Percentiles rank a stretch among this genome's conserved stretches.
phyloP scores from a whole-genome alignment of 768 basidiomycete genomes.

The Kwoniella sp. region DNA sequence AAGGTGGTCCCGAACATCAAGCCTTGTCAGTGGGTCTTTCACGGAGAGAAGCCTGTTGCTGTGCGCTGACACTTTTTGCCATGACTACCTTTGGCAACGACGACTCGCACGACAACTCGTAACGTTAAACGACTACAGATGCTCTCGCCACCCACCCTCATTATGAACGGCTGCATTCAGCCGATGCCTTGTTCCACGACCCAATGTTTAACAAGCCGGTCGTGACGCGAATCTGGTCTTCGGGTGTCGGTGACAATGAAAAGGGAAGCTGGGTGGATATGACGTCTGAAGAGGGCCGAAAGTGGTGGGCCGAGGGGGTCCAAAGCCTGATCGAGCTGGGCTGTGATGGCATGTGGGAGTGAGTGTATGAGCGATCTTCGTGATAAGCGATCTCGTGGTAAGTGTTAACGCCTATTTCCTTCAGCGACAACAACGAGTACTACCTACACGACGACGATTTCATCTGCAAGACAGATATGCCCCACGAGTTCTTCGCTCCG shows the following conservation, averaged over 20 bases:
- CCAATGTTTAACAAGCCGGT: constrained; percentile 36
- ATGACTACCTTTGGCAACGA: not conserved
- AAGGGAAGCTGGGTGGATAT: constrained; percentile 54
- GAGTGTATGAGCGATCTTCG: constrained; percentile 18
- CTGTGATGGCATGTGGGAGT: constrained; percentile 56
- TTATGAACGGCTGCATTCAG: constrained; percentile 36
- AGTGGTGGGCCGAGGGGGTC: constrained; percentile 55
- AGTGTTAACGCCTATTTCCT: too few relatives aligned
- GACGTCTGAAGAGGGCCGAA: constrained; percentile 42
- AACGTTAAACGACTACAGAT: constrained; percentile 26
- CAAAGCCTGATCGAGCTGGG: constrained; percentile 46
- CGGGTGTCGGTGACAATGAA: constrained; percentile 43
- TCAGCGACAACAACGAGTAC: constrained; percentile 56
- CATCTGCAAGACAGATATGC: constrained; percentile 30
- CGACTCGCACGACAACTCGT: not conserved
- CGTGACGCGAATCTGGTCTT: constrained; percentile 49
- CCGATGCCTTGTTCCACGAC: constrained; percentile 50
- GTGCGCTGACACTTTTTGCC: too few relatives aligned
- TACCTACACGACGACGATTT: constrained; percentile 48
- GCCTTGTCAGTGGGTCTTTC: constrained; percentile 37
- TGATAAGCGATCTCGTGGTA: not conserved
- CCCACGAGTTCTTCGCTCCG: constrained; percentile 24
- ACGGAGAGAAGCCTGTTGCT: not conserved
- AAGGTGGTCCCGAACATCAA: constrained; percentile 55
- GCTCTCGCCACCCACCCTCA: constrained; percentile 47